phyloP scores from a whole-genome alignment of 192 early-diverging fungal species.

The Rhizophagus sp. region DNA sequence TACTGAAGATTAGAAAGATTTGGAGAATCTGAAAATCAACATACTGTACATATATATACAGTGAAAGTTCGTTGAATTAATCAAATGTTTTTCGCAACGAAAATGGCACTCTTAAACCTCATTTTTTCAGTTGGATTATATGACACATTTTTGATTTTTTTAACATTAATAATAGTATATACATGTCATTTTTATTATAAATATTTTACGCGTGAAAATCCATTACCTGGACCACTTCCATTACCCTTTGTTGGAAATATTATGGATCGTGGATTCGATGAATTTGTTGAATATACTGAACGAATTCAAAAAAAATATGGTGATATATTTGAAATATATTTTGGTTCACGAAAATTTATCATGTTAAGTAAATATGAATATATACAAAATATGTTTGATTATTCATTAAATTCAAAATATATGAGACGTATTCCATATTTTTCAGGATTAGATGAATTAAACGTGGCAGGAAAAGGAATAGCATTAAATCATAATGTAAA shows the following conservation, averaged over 20 bases:
- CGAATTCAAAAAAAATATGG: not conserved
- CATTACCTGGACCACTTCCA: not conserved
- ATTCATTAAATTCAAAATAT: not conserved
- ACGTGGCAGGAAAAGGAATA: not conserved
- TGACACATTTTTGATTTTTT: too few relatives aligned
- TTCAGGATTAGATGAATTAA: not conserved
- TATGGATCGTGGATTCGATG: not conserved
- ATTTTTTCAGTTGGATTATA: too few relatives aligned
- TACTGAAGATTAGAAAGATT: too few relatives aligned
- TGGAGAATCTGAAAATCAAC: too few relatives aligned
- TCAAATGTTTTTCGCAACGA: too few relatives aligned
- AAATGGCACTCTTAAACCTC: too few relatives aligned
- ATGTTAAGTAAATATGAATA: too few relatives aligned
- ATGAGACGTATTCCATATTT: not conserved
- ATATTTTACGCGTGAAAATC: not conserved
- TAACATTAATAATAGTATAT: too few relatives aligned
- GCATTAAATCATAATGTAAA: constrained; percentile 10
- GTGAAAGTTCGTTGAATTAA: too few relatives aligned
- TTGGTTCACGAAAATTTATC: not conserved
- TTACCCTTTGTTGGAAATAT: not conserved
- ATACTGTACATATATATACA: too few relatives aligned
- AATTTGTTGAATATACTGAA: not conserved
- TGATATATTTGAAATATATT: not conserved
- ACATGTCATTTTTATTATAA: not conserved
- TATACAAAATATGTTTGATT: not conserved